Evolutionary conservation across 148 eudicot species (phyloP).

Genomic region (Silene conica): DNA sequence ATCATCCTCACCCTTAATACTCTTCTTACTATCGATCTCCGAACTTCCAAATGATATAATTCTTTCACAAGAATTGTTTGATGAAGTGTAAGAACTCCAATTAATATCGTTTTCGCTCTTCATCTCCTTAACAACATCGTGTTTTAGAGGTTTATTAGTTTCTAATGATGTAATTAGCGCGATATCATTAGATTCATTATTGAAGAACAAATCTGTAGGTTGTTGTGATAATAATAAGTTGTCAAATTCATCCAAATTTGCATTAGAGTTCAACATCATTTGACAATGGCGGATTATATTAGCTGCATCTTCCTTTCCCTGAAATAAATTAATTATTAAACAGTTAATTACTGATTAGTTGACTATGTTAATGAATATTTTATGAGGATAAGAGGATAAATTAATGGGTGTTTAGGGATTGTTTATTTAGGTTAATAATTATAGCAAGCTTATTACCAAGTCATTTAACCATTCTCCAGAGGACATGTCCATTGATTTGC

Average conservation of each 20-base stretch:
- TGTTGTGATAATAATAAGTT: not conserved
- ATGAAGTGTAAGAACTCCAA: slow-evolving; percentile 23
- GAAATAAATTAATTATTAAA: not conserved
- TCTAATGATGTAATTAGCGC: slow-evolving; percentile 4
- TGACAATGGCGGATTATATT: slow-evolving; percentile 15
- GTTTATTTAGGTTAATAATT: not conserved
- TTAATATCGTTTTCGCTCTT: not conserved
- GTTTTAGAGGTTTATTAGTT: not conserved
- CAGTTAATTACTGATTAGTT: not conserved
- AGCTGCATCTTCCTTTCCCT: slow-evolving; percentile 24
- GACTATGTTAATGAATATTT: not conserved
- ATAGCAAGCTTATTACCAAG: slow-evolving; percentile 12
- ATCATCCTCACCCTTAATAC: not conserved
- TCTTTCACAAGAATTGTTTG: not conserved
- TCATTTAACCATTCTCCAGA: slow-evolving; percentile 25
- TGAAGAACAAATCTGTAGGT: slow-evolving; percentile 1
- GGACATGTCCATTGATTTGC: slow-evolving; percentile 28
- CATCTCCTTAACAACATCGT: not conserved
- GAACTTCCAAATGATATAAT: slow-evolving; percentile 26
- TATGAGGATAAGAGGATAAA: not conserved
- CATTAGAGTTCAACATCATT: slow-evolving; percentile 9
- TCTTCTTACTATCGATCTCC: not conserved
- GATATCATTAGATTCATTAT: not conserved
- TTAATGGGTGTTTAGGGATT: too few relatives aligned
- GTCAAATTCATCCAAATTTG: slow-evolving; percentile 5